These are phyloP conservation scores for Xerocomus potaroensis DNA, from an alignment of 768 basidiomycete species.

Conservation along the genomic window DNA sequence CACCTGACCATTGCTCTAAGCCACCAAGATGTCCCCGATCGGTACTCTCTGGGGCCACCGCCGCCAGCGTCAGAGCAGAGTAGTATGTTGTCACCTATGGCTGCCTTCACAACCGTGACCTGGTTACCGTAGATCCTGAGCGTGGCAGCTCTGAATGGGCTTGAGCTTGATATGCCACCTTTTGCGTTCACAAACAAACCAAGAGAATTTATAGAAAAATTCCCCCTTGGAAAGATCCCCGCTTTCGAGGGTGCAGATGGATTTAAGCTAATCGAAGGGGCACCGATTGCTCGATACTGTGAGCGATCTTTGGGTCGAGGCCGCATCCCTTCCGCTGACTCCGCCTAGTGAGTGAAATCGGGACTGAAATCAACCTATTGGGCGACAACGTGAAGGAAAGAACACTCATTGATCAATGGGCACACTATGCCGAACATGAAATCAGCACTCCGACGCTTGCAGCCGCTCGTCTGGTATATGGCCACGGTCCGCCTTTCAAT, in stretches of 20 bases:
- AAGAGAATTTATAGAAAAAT: conserved; percentile 8
- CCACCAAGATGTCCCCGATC: no score
- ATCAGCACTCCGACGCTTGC: neutral
- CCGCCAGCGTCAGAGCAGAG: conserved; percentile 15
- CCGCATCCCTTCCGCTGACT: neutral
- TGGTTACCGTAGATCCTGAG: no score
- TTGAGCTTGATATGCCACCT: conserved; percentile 8
- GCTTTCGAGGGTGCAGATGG: conserved; percentile 17
- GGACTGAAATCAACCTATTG: conserved; percentile 9
- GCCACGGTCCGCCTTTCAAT: conserved; percentile 1
- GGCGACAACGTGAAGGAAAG: conserved; percentile 11
- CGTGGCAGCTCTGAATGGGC: no score
- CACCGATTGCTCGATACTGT: conserved; percentile 19
- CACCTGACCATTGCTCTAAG: no score
- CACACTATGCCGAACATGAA: conserved; percentile 18
- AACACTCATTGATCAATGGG: conserved; percentile 17
- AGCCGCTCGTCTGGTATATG: neutral
- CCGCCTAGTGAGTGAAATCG: conserved; percentile 10
- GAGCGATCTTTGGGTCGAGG: neutral
- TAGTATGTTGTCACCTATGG: conserved; percentile 1
- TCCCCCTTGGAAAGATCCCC: conserved; percentile 17
- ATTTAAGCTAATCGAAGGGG: conserved; percentile 14
- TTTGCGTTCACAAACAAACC: conserved; percentile 12
- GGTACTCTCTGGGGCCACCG: conserved; percentile 11
- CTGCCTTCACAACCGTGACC: neutral